phyloP scores from a whole-genome alignment of 176 grass and related monocot species.

The Avena insularis region DNA sequence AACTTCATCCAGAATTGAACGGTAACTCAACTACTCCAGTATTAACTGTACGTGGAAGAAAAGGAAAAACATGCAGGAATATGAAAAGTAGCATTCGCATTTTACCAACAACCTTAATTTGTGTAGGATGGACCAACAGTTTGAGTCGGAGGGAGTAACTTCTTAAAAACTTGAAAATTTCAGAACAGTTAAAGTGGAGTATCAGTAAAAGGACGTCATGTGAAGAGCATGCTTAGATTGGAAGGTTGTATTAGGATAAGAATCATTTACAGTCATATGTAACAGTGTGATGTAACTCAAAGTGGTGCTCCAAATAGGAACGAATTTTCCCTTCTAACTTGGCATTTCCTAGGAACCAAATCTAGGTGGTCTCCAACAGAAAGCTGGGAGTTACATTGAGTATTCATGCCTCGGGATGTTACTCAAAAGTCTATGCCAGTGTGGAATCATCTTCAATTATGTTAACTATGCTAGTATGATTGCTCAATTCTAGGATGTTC shows the following conservation, averaged over 20 bases:
- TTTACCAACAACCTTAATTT: neutral
- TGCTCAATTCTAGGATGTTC: neutral
- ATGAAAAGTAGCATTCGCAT: neutral
- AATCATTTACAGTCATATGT: neutral
- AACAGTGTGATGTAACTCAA: neutral
- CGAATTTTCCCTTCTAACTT: neutral
- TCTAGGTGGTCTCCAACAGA: neutral
- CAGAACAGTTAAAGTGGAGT: neutral
- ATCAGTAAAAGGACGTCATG: neutral
- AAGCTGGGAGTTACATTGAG: neutral
- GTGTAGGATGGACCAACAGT: neutral
- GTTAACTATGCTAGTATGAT: neutral
- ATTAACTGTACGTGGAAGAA: neutral
- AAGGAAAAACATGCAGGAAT: neutral
- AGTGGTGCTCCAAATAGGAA: neutral
- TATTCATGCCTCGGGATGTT: conserved; percentile 1
- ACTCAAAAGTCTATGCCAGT: conserved; percentile 14
- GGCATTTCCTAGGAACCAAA: neutral
- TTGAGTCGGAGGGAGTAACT: neutral
- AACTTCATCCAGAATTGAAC: conserved; percentile 8
- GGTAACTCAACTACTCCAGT: neutral
- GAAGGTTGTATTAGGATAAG: conserved; percentile 14
- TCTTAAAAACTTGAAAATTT: neutral
- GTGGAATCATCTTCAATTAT: conserved; percentile 16
- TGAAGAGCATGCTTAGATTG: neutral